These are phyloP conservation scores for Moniliella sp. DNA, from an alignment of 1,284 basidiomycete genomes.

Conservation along the genomic window DNA sequence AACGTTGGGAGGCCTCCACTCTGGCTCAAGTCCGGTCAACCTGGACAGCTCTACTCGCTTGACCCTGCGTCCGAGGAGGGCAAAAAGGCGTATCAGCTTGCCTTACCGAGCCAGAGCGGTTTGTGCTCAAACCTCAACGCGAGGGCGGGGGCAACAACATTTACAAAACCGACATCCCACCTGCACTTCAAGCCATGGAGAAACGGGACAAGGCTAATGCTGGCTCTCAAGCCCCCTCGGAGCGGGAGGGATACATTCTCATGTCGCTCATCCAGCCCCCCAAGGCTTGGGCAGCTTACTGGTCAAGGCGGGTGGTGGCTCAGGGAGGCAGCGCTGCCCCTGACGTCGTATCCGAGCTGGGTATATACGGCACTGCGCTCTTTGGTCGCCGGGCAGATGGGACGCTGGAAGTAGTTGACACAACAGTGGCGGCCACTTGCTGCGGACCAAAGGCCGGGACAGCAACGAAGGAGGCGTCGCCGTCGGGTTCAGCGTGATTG, in stretches of 20 bases:
- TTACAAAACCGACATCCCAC: conserved; percentile 60
- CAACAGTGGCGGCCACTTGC: conserved; percentile 68
- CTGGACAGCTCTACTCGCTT: conserved; percentile 22
- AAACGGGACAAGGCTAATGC: conserved; percentile 38
- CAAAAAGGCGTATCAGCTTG: conserved; percentile 40
- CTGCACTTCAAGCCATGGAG: conserved; percentile 48
- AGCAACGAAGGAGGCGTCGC: conserved; percentile 86
- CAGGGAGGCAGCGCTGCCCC: conserved; percentile 30
- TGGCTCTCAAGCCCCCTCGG: conserved; percentile 6
- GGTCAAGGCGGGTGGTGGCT: conserved; percentile 42
- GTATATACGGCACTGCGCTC: conserved; percentile 69
- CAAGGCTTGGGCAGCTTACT: conserved; percentile 48
- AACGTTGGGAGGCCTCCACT: not conserved
- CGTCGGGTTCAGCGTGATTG: conserved; percentile 67
- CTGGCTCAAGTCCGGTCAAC: not conserved
- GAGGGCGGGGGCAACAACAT: conserved; percentile 95
- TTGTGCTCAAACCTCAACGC: conserved; percentile 82
- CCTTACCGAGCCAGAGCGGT: conserved; percentile 41
- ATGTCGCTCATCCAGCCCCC: conserved; percentile 77
- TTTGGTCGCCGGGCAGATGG: no score
- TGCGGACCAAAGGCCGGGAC: conserved; percentile 75
- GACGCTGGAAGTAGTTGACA: no score
- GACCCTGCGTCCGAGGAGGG: conserved; percentile 36
- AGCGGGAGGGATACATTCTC: conserved; percentile 56
- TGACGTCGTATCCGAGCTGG: conserved; percentile 71